Conservation (phyloP, 2,329 filamentous ascomycete genomes). For the Arthrobotrys musiformis region DNA sequence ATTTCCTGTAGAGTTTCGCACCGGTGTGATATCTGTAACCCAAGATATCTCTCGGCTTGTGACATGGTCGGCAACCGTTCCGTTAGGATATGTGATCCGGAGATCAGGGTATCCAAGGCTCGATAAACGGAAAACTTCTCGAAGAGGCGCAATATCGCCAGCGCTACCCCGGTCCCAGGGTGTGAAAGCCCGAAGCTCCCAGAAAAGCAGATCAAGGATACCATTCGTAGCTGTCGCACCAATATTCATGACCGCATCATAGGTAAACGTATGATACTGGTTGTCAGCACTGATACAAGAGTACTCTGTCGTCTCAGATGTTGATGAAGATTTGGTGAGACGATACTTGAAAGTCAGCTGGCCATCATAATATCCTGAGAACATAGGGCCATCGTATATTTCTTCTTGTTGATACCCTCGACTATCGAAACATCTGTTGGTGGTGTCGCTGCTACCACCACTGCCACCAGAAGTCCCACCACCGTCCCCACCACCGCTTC, state of each 20-base stretch:
- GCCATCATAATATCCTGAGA: conserved; percentile 29
- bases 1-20: conserved; percentile 28
- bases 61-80: conserved; percentile 13
- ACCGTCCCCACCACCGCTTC: conserved; percentile 6
- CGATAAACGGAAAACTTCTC: conserved; percentile 32
- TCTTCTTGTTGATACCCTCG: conserved; percentile 36
- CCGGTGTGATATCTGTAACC: conserved; percentile 26
- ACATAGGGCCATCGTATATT: conserved; percentile 27
- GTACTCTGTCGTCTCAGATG: neutral
- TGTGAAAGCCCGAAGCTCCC: conserved; percentile 31
- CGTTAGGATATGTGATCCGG: conserved; percentile 24
- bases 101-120: conserved; percentile 36
- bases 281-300: conserved; percentile 31
- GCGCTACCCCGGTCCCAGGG: conserved; percentile 5
- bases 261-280: conserved; percentile 29
- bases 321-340: conserved; percentile 20
- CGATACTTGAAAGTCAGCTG: conserved; percentile 41
- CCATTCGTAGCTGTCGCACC: conserved; percentile 5
- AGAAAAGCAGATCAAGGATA: conserved; percentile 30
- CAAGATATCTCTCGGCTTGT: conserved; percentile 31
- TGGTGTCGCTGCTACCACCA: neutral
- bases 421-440: conserved; percentile 22
- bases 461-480: neutral
- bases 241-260: conserved; percentile 45
- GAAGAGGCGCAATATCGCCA: conserved; percentile 13